Evolutionary conservation across 495 filamentous ascomycete genomes (phyloP).

Genomic region (Trichoderma erinaceum): DNA sequence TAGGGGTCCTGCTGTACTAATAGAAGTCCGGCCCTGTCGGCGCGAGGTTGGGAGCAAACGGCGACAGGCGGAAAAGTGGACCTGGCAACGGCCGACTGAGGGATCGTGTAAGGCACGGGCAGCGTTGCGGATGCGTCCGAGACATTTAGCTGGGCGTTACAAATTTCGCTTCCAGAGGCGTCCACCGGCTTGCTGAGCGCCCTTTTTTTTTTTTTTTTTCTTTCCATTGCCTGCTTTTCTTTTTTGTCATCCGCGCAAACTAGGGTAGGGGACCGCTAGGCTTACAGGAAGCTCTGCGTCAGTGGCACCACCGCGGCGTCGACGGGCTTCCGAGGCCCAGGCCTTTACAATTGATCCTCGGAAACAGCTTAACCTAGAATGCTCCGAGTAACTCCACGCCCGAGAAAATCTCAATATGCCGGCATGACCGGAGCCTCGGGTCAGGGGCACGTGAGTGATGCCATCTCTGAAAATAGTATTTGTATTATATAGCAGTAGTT

Average conservation of each 20-base stretch:
- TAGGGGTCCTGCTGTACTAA: not conserved
- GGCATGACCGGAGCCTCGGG: conserved; percentile 8
- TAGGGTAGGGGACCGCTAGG: not conserved
- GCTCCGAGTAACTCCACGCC: not conserved
- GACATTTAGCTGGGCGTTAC: not conserved
- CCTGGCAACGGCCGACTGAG: not conserved
- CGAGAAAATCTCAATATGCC: not conserved
- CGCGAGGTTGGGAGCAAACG: not conserved
- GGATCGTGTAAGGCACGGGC: conserved; percentile 4
- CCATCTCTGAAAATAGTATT: too few relatives aligned
- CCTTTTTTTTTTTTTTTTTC: not conserved
- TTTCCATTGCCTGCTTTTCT: not conserved
- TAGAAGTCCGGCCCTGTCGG: not conserved
- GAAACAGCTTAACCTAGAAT: conserved; percentile 1
- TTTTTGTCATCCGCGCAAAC: not conserved
- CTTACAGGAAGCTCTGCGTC: not conserved
- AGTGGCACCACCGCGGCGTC: conserved; percentile 11
- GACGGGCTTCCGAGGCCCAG: not conserved
- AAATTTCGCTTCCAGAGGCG: not conserved
- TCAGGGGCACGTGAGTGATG: not conserved
- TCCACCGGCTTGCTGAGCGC: not conserved
- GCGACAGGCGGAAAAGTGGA: not conserved
- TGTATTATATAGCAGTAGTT: too few relatives aligned
- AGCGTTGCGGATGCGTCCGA: not conserved
- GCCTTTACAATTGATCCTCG: not conserved